phyloP scores from a whole-genome alignment of 2,329 filamentous ascomycete genomes.

The Plenodomus biglobosus region DNA sequence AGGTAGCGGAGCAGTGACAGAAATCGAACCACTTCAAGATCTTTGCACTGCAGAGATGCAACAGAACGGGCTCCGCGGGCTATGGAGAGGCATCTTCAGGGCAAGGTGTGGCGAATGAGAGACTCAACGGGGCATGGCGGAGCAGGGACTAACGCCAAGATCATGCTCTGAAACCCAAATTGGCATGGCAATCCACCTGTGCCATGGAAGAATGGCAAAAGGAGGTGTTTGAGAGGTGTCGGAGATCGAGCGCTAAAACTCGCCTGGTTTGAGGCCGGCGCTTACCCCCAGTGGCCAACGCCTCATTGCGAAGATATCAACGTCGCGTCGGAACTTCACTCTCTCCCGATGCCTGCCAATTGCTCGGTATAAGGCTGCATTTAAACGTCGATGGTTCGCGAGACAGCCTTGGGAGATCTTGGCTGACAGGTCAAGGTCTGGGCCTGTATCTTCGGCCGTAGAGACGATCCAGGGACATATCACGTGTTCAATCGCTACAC shows the following conservation, averaged over 20 bases:
- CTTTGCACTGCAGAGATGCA: constrained; percentile 32
- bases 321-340: not conserved
- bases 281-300: constrained; percentile 8
- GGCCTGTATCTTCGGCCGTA: constrained; percentile 3
- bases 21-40: constrained; percentile 40
- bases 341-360: constrained; percentile 3
- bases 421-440: constrained; percentile 19
- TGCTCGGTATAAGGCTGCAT: constrained; percentile 1
- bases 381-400: constrained; percentile 9
- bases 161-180: constrained; percentile 32
- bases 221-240: constrained; percentile 36
- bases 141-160: constrained; percentile 16
- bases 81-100: constrained; percentile 33
- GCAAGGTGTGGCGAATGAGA: constrained; percentile 36
- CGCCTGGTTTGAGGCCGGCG: constrained; percentile 27
- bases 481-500: not conserved
- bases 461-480: constrained; percentile 6
- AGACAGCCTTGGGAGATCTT: constrained; percentile 10
- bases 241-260: constrained; percentile 23
- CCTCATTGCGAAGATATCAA: constrained; percentile 6
- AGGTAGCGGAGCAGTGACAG: constrained; percentile 35
- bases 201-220: constrained; percentile 19
- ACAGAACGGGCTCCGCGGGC: constrained; percentile 31
- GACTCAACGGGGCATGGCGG: constrained; percentile 11
- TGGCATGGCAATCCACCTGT: constrained; percentile 27